Conservation (phyloP, 768 basidiomycete species). For the Suillus sp. region DNA sequence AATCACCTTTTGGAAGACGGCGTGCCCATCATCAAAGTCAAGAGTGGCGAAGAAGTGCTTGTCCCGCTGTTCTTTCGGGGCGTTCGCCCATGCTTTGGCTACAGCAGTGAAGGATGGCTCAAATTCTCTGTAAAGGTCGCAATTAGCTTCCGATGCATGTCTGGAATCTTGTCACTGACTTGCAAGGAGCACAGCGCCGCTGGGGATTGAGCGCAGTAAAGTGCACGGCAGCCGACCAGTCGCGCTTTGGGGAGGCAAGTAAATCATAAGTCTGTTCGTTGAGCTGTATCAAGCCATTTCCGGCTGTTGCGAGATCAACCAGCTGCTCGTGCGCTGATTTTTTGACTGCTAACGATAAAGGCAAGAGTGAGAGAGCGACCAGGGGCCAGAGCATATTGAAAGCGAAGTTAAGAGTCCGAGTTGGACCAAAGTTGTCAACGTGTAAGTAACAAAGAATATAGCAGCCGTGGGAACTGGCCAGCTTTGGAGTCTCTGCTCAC, state of each 20-base stretch:
- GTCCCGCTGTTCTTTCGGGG: constrained; percentile 61
- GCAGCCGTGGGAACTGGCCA: constrained; percentile 16
- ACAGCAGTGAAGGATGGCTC: constrained; percentile 81
- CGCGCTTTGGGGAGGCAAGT: constrained; percentile 70
- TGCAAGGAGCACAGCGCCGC: constrained; percentile 91
- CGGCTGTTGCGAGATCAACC: constrained; percentile 63
- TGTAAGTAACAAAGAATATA: constrained; percentile 11
- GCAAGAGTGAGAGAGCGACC: constrained; percentile 36
- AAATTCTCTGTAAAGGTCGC: constrained; percentile 64
- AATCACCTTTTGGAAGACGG: constrained; percentile 77
- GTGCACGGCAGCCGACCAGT: constrained; percentile 86
- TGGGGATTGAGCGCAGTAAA: constrained; percentile 84
- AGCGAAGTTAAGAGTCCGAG: not conserved
- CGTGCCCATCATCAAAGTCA: constrained; percentile 80
- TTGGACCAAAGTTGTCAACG: constrained; percentile 5
- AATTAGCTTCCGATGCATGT: not conserved
- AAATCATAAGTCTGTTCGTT: constrained; percentile 77
- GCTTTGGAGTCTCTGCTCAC: constrained; percentile 10
- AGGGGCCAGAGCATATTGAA: constrained; percentile 24
- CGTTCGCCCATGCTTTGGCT: constrained; percentile 78
- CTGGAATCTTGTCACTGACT: constrained; percentile 50
- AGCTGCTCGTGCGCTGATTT: constrained; percentile 55
- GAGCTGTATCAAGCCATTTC: constrained; percentile 82
- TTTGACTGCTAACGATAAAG: constrained; percentile 33
- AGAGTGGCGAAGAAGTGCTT: constrained; percentile 90